phyloP scores from a whole-genome alignment of 1,284 basidiomycete species.

The Peniophora sp. region DNA sequence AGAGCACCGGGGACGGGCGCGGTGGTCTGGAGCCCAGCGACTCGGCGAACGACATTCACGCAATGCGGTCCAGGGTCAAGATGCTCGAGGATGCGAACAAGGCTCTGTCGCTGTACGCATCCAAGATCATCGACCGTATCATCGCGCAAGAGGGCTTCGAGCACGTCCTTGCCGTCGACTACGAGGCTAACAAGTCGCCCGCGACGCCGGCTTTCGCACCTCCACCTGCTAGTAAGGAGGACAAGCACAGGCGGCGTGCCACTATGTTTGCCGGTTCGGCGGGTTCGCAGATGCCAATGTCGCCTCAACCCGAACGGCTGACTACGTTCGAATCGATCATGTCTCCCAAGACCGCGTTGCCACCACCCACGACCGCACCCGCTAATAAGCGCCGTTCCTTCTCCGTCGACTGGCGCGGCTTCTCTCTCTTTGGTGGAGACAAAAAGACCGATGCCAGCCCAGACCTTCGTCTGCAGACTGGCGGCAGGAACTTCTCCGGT shows the following conservation, averaged over 20 bases:
- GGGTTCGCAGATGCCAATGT: conserved; percentile 23
- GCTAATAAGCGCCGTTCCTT: conserved; percentile 57
- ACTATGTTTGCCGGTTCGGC: conserved; percentile 15
- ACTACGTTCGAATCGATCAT: conserved; percentile 22
- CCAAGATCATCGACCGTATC: conserved; percentile 94
- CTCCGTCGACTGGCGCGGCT: conserved; percentile 75
- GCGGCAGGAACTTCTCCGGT: conserved; percentile 45
- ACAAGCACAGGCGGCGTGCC: conserved; percentile 8
- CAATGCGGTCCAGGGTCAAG: conserved; percentile 76
- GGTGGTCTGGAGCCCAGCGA: conserved; percentile 32
- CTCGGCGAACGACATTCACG: conserved; percentile 52
- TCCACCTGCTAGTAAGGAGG: conserved; percentile 12
- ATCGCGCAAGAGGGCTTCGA: conserved; percentile 92
- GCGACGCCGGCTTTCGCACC: conserved; percentile 14
- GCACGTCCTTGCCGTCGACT: conserved; percentile 85
- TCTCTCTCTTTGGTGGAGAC: conserved; percentile 61
- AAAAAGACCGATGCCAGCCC: conserved; percentile 48
- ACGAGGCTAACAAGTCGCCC: conserved; percentile 47
- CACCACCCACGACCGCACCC: conserved; percentile 21
- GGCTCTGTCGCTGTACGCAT: conserved; percentile 87
- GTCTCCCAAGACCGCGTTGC: background rate
- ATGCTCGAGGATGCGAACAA: conserved; percentile 92
- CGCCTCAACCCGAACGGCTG: conserved; percentile 18
- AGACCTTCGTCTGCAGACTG: conserved; percentile 62
- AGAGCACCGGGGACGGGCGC: conserved; percentile 27